Conservation (phyloP, 2,329 filamentous ascomycete genomes). For the Chaetomiaceae sp. region DNA sequence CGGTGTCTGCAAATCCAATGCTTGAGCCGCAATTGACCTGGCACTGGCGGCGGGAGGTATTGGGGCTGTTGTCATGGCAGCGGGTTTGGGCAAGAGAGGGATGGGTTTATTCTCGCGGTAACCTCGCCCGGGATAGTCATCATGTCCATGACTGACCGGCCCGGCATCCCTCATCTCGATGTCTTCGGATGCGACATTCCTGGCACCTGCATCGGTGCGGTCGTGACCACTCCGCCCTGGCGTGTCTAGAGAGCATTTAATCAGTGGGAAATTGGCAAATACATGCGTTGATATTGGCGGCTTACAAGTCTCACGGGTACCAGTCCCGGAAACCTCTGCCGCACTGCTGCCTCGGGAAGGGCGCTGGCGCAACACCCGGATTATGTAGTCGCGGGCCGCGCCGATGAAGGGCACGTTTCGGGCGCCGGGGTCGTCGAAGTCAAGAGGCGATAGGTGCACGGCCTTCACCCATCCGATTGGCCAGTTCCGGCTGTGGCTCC, state of each 20-base stretch:
- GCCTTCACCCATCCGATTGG: constrained; percentile 24
- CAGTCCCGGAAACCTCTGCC: too few species aligned
- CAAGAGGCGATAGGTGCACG: constrained; percentile 17
- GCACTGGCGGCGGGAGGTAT: constrained; percentile 2
- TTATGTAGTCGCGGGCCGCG: constrained; percentile 14
- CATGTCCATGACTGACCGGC: not conserved
- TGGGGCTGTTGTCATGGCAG: not conserved
- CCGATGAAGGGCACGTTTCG: constrained; percentile 15
- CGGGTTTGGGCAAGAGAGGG: not conserved
- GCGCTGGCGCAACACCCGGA: not conserved
- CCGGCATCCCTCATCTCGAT: constrained; percentile 18
- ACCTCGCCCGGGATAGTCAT: constrained; percentile 9
- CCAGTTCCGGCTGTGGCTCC: not conserved
- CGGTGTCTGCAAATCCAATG: constrained; percentile 11
- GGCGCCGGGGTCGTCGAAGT: constrained; percentile 18
- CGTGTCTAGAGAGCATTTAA: not conserved
- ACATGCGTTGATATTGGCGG: not conserved
- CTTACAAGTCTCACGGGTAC: too few species aligned
- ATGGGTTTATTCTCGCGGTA: not conserved
- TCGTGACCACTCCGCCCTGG: not conserved
- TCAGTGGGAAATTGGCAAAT: not conserved
- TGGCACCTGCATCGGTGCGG: not conserved
- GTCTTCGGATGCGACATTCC: constrained; percentile 5
- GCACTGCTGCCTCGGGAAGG: too few species aligned
- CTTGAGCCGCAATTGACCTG: constrained; percentile 16